phyloP scores from a whole-genome alignment of 768 basidiomycete genomes.

The Termitomyces sp. region DNA sequence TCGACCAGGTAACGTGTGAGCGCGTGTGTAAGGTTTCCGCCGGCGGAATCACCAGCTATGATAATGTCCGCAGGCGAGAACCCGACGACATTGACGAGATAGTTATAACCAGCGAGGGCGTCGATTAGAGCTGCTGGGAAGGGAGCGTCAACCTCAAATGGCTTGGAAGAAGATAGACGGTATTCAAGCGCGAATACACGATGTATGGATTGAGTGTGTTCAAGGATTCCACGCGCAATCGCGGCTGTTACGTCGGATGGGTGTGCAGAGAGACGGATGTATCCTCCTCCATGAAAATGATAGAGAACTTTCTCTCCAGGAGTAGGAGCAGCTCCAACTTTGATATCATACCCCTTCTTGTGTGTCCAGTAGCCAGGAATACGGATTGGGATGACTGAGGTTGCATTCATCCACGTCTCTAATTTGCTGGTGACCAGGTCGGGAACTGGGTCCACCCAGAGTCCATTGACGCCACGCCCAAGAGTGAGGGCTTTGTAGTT shows the following conservation, averaged over 20 bases:
- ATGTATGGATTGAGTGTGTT: slow-evolving; percentile 35
- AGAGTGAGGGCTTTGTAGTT: slow-evolving; percentile 36
- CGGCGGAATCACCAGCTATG: slow-evolving; percentile 72
- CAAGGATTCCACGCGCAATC: slow-evolving; percentile 42
- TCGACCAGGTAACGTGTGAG: slow-evolving; percentile 49
- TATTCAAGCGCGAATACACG: slow-evolving; percentile 68
- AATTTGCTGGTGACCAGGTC: slow-evolving; percentile 41
- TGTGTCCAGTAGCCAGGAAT: slow-evolving; percentile 60
- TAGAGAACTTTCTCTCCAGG: slow-evolving; percentile 55
- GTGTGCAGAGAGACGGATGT: slow-evolving; percentile 48
- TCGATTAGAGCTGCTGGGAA: slow-evolving; percentile 79
- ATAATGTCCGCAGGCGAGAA: slow-evolving; percentile 59
- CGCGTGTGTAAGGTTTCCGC: slow-evolving; percentile 66
- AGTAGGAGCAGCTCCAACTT: slow-evolving; percentile 31
- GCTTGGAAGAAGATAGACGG: slow-evolving; percentile 48
- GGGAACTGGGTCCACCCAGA: slow-evolving; percentile 43
- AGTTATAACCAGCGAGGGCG: slow-evolving; percentile 66
- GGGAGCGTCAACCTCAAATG: slow-evolving; percentile 40
- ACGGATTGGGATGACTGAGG: slow-evolving; percentile 33
- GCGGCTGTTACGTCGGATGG: slow-evolving; percentile 42
- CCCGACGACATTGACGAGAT: slow-evolving; percentile 54
- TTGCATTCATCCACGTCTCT: slow-evolving; percentile 31
- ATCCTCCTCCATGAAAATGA: slow-evolving; percentile 64
- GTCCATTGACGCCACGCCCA: slow-evolving; percentile 36
- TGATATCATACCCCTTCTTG: slow-evolving; percentile 31